Base-by-base conservation (phyloP, 2,329 filamentous ascomycete genomes). In the Sporothrix pallida region DNA sequence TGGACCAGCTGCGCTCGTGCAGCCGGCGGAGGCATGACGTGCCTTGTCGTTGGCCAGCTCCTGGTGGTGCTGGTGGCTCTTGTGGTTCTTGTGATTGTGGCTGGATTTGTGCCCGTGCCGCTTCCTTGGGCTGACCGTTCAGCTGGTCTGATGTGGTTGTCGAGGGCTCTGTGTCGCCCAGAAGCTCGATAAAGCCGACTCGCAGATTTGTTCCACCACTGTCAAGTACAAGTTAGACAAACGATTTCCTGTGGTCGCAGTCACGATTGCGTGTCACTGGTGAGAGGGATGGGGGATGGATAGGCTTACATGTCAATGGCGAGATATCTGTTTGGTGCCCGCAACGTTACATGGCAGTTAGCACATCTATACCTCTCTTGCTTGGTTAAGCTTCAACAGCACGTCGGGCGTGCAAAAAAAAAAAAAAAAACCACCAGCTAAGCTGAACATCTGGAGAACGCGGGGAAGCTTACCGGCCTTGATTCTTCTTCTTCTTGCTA, bases 1-100 rank as follows among this genome's bases (percentile, higher is more conserved):
- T 95, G 8, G 91, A 88, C 92, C 92, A 94, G 72, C 88, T 88
- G 76, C 86, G 90, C 80, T 94, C 92, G 72, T 93, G 82, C 5
- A 88, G 87, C 65, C 90, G 85, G 50, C 84, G 84, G 46, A 92
- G 78, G 56, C n/a, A 78, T 74, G 65, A 78, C 58, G 72, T 23
- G 13, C 23, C 60, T 6, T 65, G 17, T 12, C 31, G 20, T 60
- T 44, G 15, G 9, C 20, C 70, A 72, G 73, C 71, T 26, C 70
- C 70, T 37, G 4, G 15, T 15, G 26, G 62, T 8, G 42, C 37
- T 20, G 37, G 56, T 67, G 37, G 31, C 2, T 13, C 13, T 20
- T 42, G 50, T 13, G 15, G 13, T 58, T 20, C n/a, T 9, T 50
- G 52, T 37, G 56, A 20, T 20, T n/a, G 17, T 15, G 37, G 67